phyloP scores from a whole-genome alignment of 768 basidiomycete species.

The Tricholoma terreum region DNA sequence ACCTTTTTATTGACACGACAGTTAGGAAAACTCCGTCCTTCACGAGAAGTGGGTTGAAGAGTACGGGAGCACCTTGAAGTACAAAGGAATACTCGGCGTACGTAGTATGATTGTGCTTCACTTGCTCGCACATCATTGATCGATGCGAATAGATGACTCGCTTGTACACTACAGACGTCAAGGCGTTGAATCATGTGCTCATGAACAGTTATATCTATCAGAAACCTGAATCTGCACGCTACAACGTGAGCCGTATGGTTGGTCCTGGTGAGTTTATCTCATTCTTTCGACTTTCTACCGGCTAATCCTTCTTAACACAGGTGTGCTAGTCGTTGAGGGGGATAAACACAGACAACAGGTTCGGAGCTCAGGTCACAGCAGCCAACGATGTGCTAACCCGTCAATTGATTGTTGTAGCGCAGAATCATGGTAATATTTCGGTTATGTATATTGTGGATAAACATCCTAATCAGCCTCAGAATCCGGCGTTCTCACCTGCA shows the following conservation, averaged over 20 bases:
- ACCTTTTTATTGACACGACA: background rate
- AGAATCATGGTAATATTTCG: conserved; percentile 38
- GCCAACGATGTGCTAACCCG: background rate
- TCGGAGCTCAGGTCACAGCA: background rate
- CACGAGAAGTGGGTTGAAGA: conserved; percentile 16
- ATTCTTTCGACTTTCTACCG: background rate
- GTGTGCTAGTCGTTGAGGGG: conserved; percentile 49
- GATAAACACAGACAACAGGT: conserved; percentile 48
- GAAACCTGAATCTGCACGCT: conserved; percentile 44
- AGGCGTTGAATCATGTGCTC: conserved; percentile 62
- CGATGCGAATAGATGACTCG: conserved; percentile 28
- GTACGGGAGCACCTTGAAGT: conserved; percentile 15
- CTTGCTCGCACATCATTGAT: background rate
- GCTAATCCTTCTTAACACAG: conserved; percentile 13
- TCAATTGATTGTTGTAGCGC: conserved; percentile 24
- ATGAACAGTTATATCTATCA: conserved; percentile 52
- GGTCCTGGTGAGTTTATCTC: conserved; percentile 31
- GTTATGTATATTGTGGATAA: background rate
- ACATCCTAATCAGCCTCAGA: conserved; percentile 32
- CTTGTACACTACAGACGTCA: conserved; percentile 57
- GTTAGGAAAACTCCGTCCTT: conserved; percentile 28
- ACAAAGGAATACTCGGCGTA: conserved; percentile 38
- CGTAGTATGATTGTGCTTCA: background rate
- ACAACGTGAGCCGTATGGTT: conserved; percentile 38
- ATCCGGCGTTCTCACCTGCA: conserved; percentile 62